Conservation (phyloP, 1,284 basidiomycete species). For the Ganoderma multipileum region DNA sequence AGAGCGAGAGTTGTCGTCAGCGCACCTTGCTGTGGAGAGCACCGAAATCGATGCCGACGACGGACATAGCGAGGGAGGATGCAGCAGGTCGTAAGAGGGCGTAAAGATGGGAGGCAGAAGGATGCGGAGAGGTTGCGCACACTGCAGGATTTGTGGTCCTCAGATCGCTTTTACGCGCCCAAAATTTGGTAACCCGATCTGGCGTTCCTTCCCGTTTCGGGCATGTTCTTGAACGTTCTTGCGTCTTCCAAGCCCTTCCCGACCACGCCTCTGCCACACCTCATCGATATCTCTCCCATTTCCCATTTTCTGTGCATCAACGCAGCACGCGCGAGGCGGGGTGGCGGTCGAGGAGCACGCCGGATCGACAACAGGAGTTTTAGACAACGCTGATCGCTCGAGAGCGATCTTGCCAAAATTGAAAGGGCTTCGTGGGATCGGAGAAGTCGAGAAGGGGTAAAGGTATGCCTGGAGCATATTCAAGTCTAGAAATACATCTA, state of each 20-base stretch:
- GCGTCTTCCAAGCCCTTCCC: slow-evolving; percentile 29
- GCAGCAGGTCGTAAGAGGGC: slow-evolving; percentile 30
- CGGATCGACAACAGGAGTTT: background rate
- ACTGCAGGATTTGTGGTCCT: slow-evolving; percentile 18
- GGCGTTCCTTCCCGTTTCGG: slow-evolving; percentile 25
- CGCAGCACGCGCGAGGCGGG: background rate
- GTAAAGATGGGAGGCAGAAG: slow-evolving; percentile 21
- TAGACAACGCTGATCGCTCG: background rate
- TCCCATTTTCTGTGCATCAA: background rate
- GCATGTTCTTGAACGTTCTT: slow-evolving; percentile 35
- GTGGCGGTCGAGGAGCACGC: background rate
- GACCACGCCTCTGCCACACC: slow-evolving; percentile 18
- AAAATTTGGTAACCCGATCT: slow-evolving; percentile 38
- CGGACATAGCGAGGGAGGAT: slow-evolving; percentile 63
- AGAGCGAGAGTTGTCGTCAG: slow-evolving; percentile 10
- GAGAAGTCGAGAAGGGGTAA: background rate
- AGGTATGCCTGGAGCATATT: background rate
- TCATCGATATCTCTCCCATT: slow-evolving; percentile 7
- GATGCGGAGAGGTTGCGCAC: slow-evolving; percentile 5
- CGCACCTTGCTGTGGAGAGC: slow-evolving; percentile 84
- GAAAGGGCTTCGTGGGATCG: background rate
- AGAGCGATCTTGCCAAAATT: background rate
- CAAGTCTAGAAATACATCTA: slow-evolving; percentile 25
- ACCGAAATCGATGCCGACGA: slow-evolving; percentile 94
- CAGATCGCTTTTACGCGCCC: slow-evolving; percentile 40